Evolutionary conservation across 2,329 filamentous ascomycete species (phyloP).

Genomic region (Xylariaceae sp.): DNA sequence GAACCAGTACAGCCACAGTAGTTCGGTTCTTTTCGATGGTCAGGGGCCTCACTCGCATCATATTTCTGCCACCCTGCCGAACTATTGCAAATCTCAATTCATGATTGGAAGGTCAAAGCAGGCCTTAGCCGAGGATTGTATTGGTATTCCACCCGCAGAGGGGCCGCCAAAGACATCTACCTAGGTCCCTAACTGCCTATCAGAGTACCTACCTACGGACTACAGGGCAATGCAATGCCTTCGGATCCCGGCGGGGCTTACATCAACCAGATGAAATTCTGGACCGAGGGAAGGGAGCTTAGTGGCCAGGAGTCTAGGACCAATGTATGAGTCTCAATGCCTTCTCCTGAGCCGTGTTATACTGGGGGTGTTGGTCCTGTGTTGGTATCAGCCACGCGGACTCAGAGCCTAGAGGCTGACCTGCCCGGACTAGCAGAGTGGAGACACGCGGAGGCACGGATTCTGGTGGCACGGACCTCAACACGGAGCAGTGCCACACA

Average conservation of each 20-base stretch:
- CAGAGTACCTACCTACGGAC: neutral
- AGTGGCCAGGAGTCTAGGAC: no score
- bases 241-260: neutral
- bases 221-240: neutral
- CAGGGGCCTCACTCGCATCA: neutral
- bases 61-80: neutral
- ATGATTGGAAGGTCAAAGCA: neutral
- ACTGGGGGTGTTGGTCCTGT: no score
- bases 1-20: constrained; percentile 12
- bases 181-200: neutral
- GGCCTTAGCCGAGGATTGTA: neutral
- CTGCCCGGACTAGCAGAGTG: no score
- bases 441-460: no score
- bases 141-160: neutral
- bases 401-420: no score
- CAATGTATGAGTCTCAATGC: no score
- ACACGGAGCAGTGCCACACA: no score
- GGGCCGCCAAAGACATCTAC: neutral
- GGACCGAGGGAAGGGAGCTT: no score
- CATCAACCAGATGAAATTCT: neutral
- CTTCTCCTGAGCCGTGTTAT: no score
- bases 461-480: no score
- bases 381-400: no score
- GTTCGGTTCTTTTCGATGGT: no score
- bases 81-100: neutral